These are phyloP conservation scores for Trichoderma atroviride DNA, from an alignment of 2,329 filamentous ascomycete genomes.

Conservation along the genomic window DNA sequence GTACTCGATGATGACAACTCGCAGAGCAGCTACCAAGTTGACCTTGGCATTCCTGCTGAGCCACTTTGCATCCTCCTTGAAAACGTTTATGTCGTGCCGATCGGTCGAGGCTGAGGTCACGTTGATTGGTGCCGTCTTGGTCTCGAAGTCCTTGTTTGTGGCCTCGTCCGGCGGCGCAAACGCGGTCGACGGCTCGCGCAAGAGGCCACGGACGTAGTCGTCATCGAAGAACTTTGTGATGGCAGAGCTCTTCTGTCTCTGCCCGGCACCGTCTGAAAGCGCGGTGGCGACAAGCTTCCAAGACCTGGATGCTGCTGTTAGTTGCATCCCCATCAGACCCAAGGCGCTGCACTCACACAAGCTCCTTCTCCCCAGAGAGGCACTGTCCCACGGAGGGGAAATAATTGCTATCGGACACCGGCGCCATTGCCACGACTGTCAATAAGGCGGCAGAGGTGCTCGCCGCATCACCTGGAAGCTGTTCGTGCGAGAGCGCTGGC, in stretches of 20 bases:
- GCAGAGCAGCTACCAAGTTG: slow-evolving; percentile 79
- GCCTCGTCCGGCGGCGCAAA: slow-evolving; percentile 65
- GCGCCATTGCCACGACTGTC: slow-evolving; percentile 68
- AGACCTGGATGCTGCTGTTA: slow-evolving; percentile 49
- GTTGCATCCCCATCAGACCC: slow-evolving; percentile 28
- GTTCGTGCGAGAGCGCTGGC: slow-evolving; percentile 34
- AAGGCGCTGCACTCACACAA: slow-evolving; percentile 65
- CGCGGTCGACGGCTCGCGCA: slow-evolving; percentile 68
- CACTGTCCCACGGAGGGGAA: slow-evolving; percentile 85
- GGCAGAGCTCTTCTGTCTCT: slow-evolving; percentile 55
- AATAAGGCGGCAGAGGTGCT: slow-evolving; percentile 46
- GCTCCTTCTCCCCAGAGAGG: slow-evolving; percentile 74
- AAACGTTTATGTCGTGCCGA: slow-evolving; percentile 71
- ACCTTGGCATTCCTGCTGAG: slow-evolving; percentile 76
- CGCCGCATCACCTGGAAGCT: slow-evolving; percentile 44
- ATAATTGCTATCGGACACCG: slow-evolving; percentile 70
- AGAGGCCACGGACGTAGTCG: slow-evolving; percentile 65
- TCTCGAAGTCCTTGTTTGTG: slow-evolving; percentile 74
- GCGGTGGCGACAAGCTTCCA: slow-evolving; percentile 64
- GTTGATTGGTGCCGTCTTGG: slow-evolving; percentile 84
- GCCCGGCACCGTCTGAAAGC: slow-evolving; percentile 58
- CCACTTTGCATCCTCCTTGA: slow-evolving; percentile 87
- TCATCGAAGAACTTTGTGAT: slow-evolving; percentile 73
- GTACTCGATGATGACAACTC: slow-evolving; percentile 80
- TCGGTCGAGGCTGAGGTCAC: slow-evolving; percentile 68